Conservation (phyloP, 768 basidiomycete species). For the Podaxis sp. region DNA sequence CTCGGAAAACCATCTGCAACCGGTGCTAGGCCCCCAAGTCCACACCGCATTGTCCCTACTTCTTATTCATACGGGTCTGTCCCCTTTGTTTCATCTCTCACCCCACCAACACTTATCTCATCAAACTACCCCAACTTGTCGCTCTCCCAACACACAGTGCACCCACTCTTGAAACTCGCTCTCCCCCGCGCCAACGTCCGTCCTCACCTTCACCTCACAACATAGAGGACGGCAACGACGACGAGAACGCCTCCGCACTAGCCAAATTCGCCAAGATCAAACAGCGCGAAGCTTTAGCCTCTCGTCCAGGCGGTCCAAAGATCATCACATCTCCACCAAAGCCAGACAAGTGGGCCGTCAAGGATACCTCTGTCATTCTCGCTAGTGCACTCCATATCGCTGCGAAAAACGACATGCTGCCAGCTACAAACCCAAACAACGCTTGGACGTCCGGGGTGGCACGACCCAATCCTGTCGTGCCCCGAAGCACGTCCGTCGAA, state of each 20-base stretch:
- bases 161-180: constrained; percentile 54
- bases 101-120: constrained; percentile 17
- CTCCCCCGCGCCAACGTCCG: constrained; percentile 50
- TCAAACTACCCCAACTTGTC: constrained; percentile 16
- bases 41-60: constrained; percentile 44
- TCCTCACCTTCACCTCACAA: constrained; percentile 36
- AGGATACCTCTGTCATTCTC: constrained; percentile 86
- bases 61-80: constrained; percentile 75
- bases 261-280: constrained; percentile 43
- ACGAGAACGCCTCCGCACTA: constrained; percentile 41
- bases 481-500: constrained; percentile 78
- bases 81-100: constrained; percentile 21
- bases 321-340: constrained; percentile 48
- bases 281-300: constrained; percentile 36
- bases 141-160: constrained; percentile 40
- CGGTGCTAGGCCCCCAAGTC: constrained; percentile 35
- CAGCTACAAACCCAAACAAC: constrained; percentile 49
- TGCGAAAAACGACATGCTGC: constrained; percentile 41
- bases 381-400: constrained; percentile 78
- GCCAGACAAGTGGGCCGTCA: constrained; percentile 71
- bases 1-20: constrained; percentile 57
- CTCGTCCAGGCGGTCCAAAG: constrained; percentile 38
- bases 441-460: constrained; percentile 64
- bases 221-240: constrained; percentile 32
- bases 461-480: constrained; percentile 45